These are phyloP conservation scores for Saccharum hybrid DNA, from an alignment of 202 grass and related monocot species.

Conservation along the genomic window DNA sequence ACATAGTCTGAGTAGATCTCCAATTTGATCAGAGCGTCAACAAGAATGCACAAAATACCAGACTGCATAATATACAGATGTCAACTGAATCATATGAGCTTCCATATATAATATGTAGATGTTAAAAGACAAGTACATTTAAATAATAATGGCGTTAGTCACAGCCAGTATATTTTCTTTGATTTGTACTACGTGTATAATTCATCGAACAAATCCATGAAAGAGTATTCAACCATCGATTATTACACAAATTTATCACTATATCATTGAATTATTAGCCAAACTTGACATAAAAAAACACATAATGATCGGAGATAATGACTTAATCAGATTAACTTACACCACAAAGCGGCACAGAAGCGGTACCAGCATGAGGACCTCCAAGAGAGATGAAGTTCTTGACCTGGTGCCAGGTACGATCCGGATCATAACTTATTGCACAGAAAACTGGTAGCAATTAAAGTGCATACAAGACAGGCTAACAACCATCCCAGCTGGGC, in stretches of 20 bases:
- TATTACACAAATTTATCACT: background rate
- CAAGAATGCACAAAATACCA: slow-evolving; percentile 77
- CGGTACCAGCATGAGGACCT: slow-evolving; percentile 92
- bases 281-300: slow-evolving; percentile 25
- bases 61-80: slow-evolving; percentile 59
- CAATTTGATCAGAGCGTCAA: slow-evolving; percentile 83
- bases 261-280: slow-evolving; percentile 7
- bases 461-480: slow-evolving; percentile 29
- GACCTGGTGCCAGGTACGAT: slow-evolving; percentile 58
- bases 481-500: background rate
- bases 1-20: slow-evolving; percentile 89
- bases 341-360: slow-evolving; percentile 92
- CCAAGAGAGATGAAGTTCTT: slow-evolving; percentile 91
- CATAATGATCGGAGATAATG: slow-evolving; percentile 30
- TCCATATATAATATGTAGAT: slow-evolving; percentile 30
- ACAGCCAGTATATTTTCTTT: slow-evolving; percentile 28
- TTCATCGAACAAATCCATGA: background rate
- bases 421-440: slow-evolving; percentile 1
- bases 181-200: background rate
- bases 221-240: slow-evolving; percentile 18
- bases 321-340: slow-evolving; percentile 58
- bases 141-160: slow-evolving; percentile 17
- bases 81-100: slow-evolving; percentile 21
- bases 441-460: background rate
- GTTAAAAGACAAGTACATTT: background rate